Conservation (phyloP, 2,329 filamentous ascomycete species). For the Arachnomyces sp. region DNA sequence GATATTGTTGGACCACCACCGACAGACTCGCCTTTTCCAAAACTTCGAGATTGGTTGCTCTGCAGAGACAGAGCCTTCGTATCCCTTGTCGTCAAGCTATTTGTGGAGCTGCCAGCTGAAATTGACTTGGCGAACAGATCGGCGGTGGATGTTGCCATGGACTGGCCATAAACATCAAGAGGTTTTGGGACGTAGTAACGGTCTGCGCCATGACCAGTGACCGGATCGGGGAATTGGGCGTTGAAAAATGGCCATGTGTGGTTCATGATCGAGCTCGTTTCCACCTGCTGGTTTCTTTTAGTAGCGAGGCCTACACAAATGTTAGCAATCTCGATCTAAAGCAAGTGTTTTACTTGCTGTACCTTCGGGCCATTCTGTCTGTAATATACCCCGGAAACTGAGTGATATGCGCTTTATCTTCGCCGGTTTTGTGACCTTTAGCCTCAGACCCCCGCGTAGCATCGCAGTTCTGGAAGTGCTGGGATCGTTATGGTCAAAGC, state of each 20-base stretch:
- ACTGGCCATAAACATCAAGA: no score
- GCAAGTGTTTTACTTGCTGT: conserved; percentile 3
- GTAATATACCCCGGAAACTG: conserved; percentile 73
- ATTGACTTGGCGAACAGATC: conserved; percentile 32
- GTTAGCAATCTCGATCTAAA: background rate
- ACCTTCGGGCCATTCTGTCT: conserved; percentile 94
- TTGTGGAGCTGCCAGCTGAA: conserved; percentile 29
- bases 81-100: conserved; percentile 40
- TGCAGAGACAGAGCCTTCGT: conserved; percentile 66
- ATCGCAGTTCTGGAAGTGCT: conserved; percentile 66
- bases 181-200: conserved; percentile 48
- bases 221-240: conserved; percentile 49
- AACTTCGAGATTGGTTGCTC: conserved; percentile 74
- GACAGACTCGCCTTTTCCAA: conserved; percentile 66
- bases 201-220: conserved; percentile 55
- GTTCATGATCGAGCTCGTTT: conserved; percentile 77
- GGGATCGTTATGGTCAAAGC: conserved; percentile 40
- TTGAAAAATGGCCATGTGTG: conserved; percentile 93
- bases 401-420: conserved; percentile 90
- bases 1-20: conserved; percentile 49
- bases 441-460: conserved; percentile 70
- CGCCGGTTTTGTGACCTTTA: conserved; percentile 77
- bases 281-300: conserved; percentile 70
- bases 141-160: conserved; percentile 17
- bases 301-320: conserved; percentile 63